Evolutionary conservation across 441 rosid genomes (phyloP), one percentile per base, ranked within the genome.

Genomic region (Lepidium campestre): DNA sequence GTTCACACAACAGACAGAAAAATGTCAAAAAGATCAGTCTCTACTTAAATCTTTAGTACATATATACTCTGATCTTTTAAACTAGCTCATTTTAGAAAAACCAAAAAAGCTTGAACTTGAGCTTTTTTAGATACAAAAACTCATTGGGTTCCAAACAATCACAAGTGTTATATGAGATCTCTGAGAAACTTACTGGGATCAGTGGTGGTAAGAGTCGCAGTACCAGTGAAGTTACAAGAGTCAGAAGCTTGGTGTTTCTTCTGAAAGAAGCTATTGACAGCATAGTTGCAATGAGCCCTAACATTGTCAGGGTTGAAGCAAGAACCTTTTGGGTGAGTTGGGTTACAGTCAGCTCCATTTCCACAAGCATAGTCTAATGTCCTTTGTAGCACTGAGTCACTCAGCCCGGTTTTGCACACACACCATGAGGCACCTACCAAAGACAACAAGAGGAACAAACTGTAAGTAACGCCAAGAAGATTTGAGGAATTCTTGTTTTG

Each of bases 311-410:
- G 92, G 61, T 73, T 60, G 52, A 53, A 86, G 65, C 92, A 86
- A 52, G 69, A 27, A 7, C 80, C 86, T 25, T 57, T 83, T 53
- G 68, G 53, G 47, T 76, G 81, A 58, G 77, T 54, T 15, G 89
- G 85, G 50, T 57, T 71, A 66, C 92, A 86, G 58, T 86, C 92
- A 25, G 89, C 92, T 35, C 89, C 92, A 48, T 84, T 80, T 13
- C 92, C 92, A 70, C 92, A 86, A 0, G 92, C 92, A 68, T 84
- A 86, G 73, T 86, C 92, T 71, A 86, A 60, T 4, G 97, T 77
- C 71, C 68, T 82, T 67, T 93, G 98, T 40, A 90, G 75, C 20
- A 18, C 77, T 32, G 84, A 0, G 29, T 87, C 92, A 64, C 77
- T 14, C 76, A 75, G 53, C 5, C 82, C 83, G 0, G 82, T 83